Base-by-base conservation (phyloP, 371 early-diverging fungal species). In the Mucor racemosus region DNA sequence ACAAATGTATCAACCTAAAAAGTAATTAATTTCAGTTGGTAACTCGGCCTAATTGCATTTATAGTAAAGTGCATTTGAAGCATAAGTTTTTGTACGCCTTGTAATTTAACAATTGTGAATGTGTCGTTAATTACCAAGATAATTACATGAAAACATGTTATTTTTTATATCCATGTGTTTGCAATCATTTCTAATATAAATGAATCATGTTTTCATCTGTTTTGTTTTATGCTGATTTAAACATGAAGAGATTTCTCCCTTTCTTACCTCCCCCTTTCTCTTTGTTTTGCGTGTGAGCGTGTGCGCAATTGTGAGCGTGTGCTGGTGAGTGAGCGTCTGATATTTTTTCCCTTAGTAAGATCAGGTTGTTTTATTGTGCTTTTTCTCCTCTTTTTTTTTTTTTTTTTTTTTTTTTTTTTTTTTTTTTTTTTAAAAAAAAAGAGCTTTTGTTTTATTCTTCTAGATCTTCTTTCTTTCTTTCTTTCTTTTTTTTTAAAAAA, bases 361-460 rank as follows among this genome's bases (percentile, higher is more conserved):
- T 48, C 48, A 57, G 38, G 36, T 21, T 19, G 57, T 42, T 60
- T 60, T n/a, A 38, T 60, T 60, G 40, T 60, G 33, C n/a, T 34
- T 13, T 34, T 26, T 41, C 44, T 42, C 41, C 41, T 60, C 44
- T 19, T 48, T 48, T 48, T 48, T 48, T 48, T 48, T 48, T 5
- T 3, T 19, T 17, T 19, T 17, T 21, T 48, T 48, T 19, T 15
- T 8, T 46, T 42, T 42, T 41, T 21, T 60, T 44, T 60, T 15
- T 33, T 31, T 11, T 53, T 15, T 61, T 31, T 53, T 33, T 53
- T 31, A n/a, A n/a, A n/a, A n/a, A n/a, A n/a, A 26, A 26, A 26
- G 3, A 26, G 26, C 26, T 26, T 26, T 26, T 3, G 1, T 26
- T 26, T 26, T 26, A 26, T 26, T 26, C 26, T 26, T 26, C 26